phyloP scores from a whole-genome alignment of 202 grass and related monocot genomes.

The Carex arenaria region DNA sequence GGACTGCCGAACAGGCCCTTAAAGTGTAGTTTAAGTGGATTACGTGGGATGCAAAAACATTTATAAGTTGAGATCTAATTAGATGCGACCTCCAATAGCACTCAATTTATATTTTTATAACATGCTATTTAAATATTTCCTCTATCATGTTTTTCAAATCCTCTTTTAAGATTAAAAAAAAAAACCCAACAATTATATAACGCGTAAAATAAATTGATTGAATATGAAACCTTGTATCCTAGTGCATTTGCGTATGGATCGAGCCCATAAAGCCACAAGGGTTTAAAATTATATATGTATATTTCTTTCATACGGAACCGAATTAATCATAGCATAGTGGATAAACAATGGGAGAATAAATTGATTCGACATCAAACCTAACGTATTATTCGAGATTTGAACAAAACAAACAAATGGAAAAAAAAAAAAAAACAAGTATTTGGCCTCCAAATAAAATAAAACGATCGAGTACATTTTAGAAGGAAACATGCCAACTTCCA shows the following conservation, averaged over 20 bases:
- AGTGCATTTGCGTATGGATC: too few species aligned
- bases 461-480: not conserved
- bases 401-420: not conserved
- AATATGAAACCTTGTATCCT: too few species aligned
- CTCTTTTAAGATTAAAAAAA: too few species aligned
- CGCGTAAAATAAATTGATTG: too few species aligned
- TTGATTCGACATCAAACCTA: conserved; percentile 20
- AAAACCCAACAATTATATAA: too few species aligned
- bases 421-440: not conserved
- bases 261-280: too few species aligned
- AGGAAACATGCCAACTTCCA: not conserved
- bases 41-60: not conserved
- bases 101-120: not conserved
- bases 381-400: conserved; percentile 3
- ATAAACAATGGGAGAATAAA: not conserved
- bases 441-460: too few species aligned
- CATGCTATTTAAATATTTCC: too few species aligned
- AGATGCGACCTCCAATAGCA: not conserved
- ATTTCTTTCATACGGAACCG: not conserved
- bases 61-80: not conserved
- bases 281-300: too few species aligned
- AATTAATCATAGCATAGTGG: not conserved
- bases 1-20: too few species aligned
- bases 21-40: not conserved
- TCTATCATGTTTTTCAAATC: too few species aligned